phyloP scores from a whole-genome alignment of 345 rosid genomes.

The Ceriops decandra region DNA sequence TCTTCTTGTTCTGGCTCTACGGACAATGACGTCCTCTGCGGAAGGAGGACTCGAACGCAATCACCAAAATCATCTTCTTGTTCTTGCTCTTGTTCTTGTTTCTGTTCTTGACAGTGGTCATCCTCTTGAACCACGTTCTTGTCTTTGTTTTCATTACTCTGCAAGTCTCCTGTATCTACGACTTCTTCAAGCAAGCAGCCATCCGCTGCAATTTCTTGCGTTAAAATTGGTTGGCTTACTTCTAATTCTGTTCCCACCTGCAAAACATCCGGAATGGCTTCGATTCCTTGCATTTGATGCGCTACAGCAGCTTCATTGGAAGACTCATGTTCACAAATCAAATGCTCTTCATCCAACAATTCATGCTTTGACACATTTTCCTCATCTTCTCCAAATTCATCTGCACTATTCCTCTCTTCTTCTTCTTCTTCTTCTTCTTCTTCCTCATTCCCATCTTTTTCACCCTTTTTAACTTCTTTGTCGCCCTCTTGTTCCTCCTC shows the following conservation, averaged over 20 bases:
- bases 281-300: constrained; percentile 10
- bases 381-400: neutral
- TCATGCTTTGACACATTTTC: constrained; percentile 17
- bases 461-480: neutral
- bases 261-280: constrained; percentile 2
- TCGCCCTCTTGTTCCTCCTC: constrained; percentile 3
- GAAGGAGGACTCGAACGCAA: neutral
- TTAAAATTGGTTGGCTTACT: neutral
- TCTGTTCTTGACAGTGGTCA: constrained; percentile 12
- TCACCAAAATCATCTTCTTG: constrained; percentile 14
- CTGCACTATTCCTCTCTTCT: neutral
- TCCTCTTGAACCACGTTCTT: constrained; percentile 17
- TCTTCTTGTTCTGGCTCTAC: constrained; percentile 3
- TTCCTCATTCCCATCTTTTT: neutral
- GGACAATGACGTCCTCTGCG: neutral
- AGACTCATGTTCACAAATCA: constrained; percentile 29
- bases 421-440: no score
- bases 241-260: constrained; percentile 23
- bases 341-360: constrained; percentile 32
- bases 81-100: neutral
- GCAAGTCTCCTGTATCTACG: constrained; percentile 15
- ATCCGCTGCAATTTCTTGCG: neutral
- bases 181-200: constrained; percentile 5
- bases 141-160: constrained; percentile 25
- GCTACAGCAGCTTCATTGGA: constrained; percentile 25